A percentile compares a stretch with the other conserved stretches of the same genome.
Evolutionary conservation across 2,329 filamentous ascomycete species (phyloP).

Genomic region (Aureobasidium sp.): DNA sequence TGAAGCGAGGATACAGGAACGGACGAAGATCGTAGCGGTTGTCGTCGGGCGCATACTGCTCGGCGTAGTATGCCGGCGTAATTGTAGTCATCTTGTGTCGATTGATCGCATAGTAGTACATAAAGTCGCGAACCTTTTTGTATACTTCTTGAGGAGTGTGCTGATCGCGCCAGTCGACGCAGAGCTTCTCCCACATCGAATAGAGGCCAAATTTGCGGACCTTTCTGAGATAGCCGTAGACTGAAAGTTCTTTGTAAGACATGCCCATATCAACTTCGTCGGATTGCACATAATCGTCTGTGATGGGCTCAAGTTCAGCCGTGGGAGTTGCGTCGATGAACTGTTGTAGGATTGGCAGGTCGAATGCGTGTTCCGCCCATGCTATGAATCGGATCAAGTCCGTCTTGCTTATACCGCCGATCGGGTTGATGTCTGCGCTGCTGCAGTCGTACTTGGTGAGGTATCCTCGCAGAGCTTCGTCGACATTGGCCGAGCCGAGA

Average conservation of each 20-base stretch:
- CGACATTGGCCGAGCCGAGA: constrained; percentile 61
- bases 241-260: constrained; percentile 48
- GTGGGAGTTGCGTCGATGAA: constrained; percentile 55
- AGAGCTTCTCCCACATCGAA: constrained; percentile 47
- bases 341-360: constrained; percentile 56
- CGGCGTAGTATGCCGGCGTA: constrained; percentile 24
- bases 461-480: constrained; percentile 51
- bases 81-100: constrained; percentile 56
- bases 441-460: constrained; percentile 65
- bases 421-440: constrained; percentile 53
- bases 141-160: constrained; percentile 29
- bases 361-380: constrained; percentile 54
- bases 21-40: constrained; percentile 52
- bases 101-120: constrained; percentile 56
- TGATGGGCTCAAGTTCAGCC: constrained; percentile 55
- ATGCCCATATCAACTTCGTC: constrained; percentile 52
- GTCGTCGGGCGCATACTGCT: constrained; percentile 29
- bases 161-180: constrained; percentile 43
- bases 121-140: constrained; percentile 39
- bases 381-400: constrained; percentile 66
- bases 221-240: constrained; percentile 50
- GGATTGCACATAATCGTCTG: constrained; percentile 52
- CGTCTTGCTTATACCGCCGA: constrained; percentile 57
- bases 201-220: constrained; percentile 48
- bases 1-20: constrained; percentile 48